These are phyloP conservation scores for Guyanaporus albipodus DNA, from an alignment of 768 basidiomycete species.

Conservation along the genomic window DNA sequence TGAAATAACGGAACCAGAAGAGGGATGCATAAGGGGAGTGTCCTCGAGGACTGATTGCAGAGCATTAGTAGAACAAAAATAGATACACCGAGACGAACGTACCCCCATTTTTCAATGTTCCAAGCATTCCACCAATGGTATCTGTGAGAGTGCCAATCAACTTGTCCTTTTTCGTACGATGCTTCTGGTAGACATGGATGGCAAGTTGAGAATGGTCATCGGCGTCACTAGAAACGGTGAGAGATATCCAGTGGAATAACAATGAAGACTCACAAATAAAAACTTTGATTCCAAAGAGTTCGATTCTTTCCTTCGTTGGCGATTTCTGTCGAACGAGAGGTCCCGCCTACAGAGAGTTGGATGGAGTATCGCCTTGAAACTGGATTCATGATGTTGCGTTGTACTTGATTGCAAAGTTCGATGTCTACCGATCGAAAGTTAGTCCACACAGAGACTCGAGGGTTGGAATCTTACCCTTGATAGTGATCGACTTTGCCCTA, in stretches of 20 bases:
- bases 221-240: slow-evolving; percentile 13
- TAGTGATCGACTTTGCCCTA: slow-evolving; percentile 9
- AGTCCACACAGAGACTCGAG: neutral
- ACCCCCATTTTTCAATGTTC: slow-evolving; percentile 14
- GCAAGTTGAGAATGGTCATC: slow-evolving; percentile 9
- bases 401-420: slow-evolving; percentile 7
- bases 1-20: neutral
- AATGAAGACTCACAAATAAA: slow-evolving; percentile 15
- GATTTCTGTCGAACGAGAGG: slow-evolving; percentile 10
- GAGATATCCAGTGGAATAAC: neutral
- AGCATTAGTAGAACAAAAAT: neutral
- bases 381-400: neutral
- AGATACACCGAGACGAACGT: neutral
- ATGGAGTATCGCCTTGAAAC: slow-evolving; percentile 12
- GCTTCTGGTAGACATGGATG: slow-evolving; percentile 13
- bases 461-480: slow-evolving; percentile 4
- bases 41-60: slow-evolving; percentile 13
- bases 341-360: slow-evolving; percentile 8
- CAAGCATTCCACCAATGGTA: slow-evolving; percentile 10
- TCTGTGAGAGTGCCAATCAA: slow-evolving; percentile 10
- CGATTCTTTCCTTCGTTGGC: slow-evolving; percentile 10
- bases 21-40: neutral
- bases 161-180: slow-evolving; percentile 1
- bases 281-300: slow-evolving; percentile 9
- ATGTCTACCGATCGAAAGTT: slow-evolving; percentile 5